phyloP scores from a whole-genome alignment of 495 filamentous ascomycete species.

The Penicillium paxilli region DNA sequence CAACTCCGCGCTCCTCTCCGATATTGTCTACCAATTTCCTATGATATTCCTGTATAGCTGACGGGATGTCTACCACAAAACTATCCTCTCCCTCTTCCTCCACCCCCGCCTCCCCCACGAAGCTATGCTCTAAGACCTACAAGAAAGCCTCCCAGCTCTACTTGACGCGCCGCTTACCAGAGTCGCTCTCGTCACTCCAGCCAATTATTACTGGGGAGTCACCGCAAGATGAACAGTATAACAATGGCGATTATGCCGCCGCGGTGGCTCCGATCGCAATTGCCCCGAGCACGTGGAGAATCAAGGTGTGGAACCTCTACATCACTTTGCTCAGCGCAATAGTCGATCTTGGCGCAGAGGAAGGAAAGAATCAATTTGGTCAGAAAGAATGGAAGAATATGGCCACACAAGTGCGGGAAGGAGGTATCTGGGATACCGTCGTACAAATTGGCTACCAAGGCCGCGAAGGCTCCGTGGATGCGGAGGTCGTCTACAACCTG shows the following conservation, averaged over 20 bases:
- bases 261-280: slow-evolving; percentile 66
- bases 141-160: slow-evolving; percentile 89
- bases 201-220: slow-evolving; percentile 64
- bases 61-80: slow-evolving; percentile 44
- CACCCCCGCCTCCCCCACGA: slow-evolving; percentile 55
- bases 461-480: slow-evolving; percentile 84
- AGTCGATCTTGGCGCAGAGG: slow-evolving; percentile 82
- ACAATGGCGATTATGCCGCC: slow-evolving; percentile 32
- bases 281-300: slow-evolving; percentile 72
- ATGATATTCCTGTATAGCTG: slow-evolving; percentile 31
- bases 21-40: background rate
- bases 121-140: slow-evolving; percentile 65
- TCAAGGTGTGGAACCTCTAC: slow-evolving; percentile 97
- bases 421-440: slow-evolving; percentile 89
- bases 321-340: slow-evolving; percentile 89
- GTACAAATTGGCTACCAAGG: slow-evolving; percentile 83
- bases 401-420: slow-evolving; percentile 77
- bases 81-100: slow-evolving; percentile 48
- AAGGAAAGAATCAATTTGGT: slow-evolving; percentile 85
- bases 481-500: slow-evolving; percentile 93
- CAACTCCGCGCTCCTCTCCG: slow-evolving; percentile 2
- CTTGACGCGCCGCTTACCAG: slow-evolving; percentile 85
- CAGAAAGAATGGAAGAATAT: slow-evolving; percentile 78
- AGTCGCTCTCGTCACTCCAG: slow-evolving; percentile 79
- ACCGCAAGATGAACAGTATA: slow-evolving; percentile 35